Base-by-base conservation (phyloP, 2,329 filamentous ascomycete species). In the Diaporthe vaccinii region DNA sequence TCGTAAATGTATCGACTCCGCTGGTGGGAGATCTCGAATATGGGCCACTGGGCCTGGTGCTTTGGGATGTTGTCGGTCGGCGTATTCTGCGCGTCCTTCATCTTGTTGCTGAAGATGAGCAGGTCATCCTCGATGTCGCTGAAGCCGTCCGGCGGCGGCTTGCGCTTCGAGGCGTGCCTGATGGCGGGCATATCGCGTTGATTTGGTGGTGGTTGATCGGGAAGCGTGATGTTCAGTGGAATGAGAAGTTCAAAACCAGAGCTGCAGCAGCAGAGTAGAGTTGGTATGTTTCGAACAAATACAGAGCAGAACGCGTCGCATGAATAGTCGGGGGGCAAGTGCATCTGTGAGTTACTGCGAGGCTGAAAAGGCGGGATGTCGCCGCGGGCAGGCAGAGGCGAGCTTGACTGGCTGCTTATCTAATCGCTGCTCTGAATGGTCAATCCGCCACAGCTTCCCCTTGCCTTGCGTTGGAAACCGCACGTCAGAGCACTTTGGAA, bases 21-120 rank as follows among this genome's bases (percentile, higher is more conserved):
- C 85, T 98, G 95, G 85, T 99, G 97, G 34, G 93, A 93, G 82
- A 99, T 98, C 84, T 98, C 96, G 82, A 99, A 98, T 79, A 99
- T 95, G 76, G 97, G 96, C 97, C 97, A 99, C 78, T 96, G 91
- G 79, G 95, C 94, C 85, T 98, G 95, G 82, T 98, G 94, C 83
- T 96, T 96, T 2, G 91, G 90, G 0, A 91, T 94, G 89, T 90
- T 95, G 90, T 86, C 94, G 83, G 86, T 94, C 85, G 95, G 93
- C 65, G 95, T 93, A 85, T 97, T 98, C 83, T 98, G 95, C 71
- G 97, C 97, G 82, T 97, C 95, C 85, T 96, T 97, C 94, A 97
- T 96, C 88, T 96, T 95, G 89, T 96, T 96, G 81, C 89, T 87
- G 86, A 97, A 97, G 81, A 96, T 93, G 80, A 97, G 90, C 57